A percentile compares a stretch with the other conserved stretches of the same genome.
These are phyloP conservation scores for Sphagnum fallax DNA, from an alignment of 228 moss, liverwort and hornwort genomes.

Conservation along the genomic window DNA sequence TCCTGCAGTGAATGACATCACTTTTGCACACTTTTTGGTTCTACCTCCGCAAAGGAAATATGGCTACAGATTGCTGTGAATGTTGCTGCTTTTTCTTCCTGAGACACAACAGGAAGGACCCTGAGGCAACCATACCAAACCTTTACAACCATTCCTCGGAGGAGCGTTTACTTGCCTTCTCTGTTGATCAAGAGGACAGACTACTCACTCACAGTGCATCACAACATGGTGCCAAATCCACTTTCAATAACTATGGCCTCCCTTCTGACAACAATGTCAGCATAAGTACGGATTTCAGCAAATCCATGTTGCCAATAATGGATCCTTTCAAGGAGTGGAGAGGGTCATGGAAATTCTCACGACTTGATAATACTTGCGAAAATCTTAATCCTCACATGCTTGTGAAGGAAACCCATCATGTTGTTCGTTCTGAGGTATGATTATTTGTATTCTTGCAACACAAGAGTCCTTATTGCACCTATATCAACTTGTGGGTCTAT, in stretches of 20 bases:
- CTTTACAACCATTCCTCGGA: slow-evolving; percentile 38
- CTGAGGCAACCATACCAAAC: slow-evolving; percentile 14
- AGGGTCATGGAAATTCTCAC: slow-evolving; percentile 37
- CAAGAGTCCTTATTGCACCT: not conserved
- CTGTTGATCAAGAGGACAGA: slow-evolving; percentile 47
- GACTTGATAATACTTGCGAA: slow-evolving; percentile 29
- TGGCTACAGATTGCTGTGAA: slow-evolving; percentile 49
- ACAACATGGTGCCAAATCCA: slow-evolving; percentile 41
- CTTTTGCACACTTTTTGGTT: too few relatives aligned
- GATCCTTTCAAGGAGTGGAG: slow-evolving; percentile 21
- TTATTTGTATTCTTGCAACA: not conserved
- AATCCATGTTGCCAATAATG: not conserved
- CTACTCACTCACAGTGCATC: slow-evolving; percentile 56
- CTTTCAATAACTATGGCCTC: slow-evolving; percentile 33
- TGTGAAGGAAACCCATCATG: slow-evolving; percentile 67
- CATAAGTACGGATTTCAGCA: slow-evolving; percentile 10
- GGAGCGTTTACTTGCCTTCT: slow-evolving; percentile 54
- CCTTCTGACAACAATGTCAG: slow-evolving; percentile 8
- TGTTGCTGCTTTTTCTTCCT: slow-evolving; percentile 64
- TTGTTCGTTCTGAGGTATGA: slow-evolving; percentile 65
- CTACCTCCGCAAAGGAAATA: not conserved
- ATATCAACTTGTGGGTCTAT: not conserved
- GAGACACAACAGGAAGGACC: slow-evolving; percentile 36
- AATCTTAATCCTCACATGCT: slow-evolving; percentile 25
- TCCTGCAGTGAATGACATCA: too few relatives aligned